phyloP scores from a whole-genome alignment of 2,329 filamentous ascomycete species.

The Seiridium cupressi region DNA sequence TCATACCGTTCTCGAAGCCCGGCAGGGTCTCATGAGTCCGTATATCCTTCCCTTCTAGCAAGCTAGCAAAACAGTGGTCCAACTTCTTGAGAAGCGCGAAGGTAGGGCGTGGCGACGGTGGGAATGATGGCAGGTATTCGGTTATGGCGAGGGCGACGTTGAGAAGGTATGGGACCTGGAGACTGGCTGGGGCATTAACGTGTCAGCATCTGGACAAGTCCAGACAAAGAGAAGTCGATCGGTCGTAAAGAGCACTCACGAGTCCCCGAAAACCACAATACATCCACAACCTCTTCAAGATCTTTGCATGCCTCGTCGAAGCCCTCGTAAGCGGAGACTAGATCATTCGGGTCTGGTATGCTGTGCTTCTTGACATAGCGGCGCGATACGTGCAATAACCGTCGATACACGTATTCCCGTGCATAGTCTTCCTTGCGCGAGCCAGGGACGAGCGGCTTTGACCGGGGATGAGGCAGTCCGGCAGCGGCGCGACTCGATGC shows the following conservation, averaged over 20 bases:
- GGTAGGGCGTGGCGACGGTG: conserved; percentile 63
- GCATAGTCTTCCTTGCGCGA: conserved; percentile 61
- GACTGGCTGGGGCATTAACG: conserved; percentile 51
- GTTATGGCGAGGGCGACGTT: conserved; percentile 72
- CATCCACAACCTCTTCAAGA: conserved; percentile 71
- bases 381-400: conserved; percentile 51
- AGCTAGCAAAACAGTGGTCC: conserved; percentile 77
- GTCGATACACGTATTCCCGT: conserved; percentile 54
- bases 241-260: conserved; percentile 54
- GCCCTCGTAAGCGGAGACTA: conserved; percentile 51
- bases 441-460: conserved; percentile 50
- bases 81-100: conserved; percentile 75
- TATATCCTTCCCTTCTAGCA: conserved; percentile 67
- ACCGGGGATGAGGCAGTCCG: conserved; percentile 54
- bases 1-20: conserved; percentile 62
- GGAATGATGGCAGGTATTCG: conserved; percentile 71
- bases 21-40: conserved; percentile 65
- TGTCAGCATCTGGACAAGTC: neutral
- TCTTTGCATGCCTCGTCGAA: conserved; percentile 73
- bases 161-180: conserved; percentile 83
- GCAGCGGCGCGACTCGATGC: conserved; percentile 38
- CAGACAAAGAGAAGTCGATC: neutral
- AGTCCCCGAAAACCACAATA: conserved; percentile 84
- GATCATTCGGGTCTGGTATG: conserved; percentile 41
- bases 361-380: conserved; percentile 61